Base-by-base conservation (phyloP, 2,329 filamentous ascomycete genomes). In the Alternaria hordeiaustralica region DNA sequence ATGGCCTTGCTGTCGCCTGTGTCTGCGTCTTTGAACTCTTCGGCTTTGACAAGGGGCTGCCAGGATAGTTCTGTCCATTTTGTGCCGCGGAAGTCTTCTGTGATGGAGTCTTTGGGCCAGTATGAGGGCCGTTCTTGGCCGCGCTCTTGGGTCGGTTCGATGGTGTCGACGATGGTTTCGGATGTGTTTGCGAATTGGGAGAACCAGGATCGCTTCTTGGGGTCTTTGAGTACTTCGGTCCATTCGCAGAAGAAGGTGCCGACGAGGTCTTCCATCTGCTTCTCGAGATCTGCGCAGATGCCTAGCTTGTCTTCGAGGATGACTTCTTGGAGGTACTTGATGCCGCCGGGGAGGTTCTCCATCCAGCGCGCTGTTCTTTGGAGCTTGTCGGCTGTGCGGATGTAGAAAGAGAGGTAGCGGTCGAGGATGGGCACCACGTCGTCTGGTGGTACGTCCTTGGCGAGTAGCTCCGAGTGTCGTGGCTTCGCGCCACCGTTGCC, bases 391-490 rank as follows among this genome's bases (percentile, higher is more conserved):
- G 93, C 94, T 0, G 94, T 96, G 69, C 93, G 92, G 73, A 97
- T 96, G 82, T 97, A 97, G 84, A 97, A 95, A 82, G 94, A 93
- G 23, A 97, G 87, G 75, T 96, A 97, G 47, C 94, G 90, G 78
- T 97, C 94, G 3, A 97, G 84, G 61, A 97, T 91, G 1, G 92
- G 89, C 9, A 97, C 86, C 9, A 97, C 90, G 73, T 96, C 91
- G 55, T 92, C 89, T 0, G 92, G 91, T 0, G 92, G 88, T 0
- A 97, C 93, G 72, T 97, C 93, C 77, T 94, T 94, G 63, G 92
- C 93, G 1, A 97, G 86, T 2, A 97, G 85, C 72, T 96, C 92
- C 1, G 90, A 89, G 77, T 97, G 94, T 41, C 87, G 85, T 5
- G 94, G 94, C 70, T 92, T 95, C 15, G 93, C 93, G 63, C 94